These are phyloP conservation scores for Apiospora kogelbergensis DNA, from an alignment of 2,329 filamentous ascomycete species.

Conservation along the genomic window DNA sequence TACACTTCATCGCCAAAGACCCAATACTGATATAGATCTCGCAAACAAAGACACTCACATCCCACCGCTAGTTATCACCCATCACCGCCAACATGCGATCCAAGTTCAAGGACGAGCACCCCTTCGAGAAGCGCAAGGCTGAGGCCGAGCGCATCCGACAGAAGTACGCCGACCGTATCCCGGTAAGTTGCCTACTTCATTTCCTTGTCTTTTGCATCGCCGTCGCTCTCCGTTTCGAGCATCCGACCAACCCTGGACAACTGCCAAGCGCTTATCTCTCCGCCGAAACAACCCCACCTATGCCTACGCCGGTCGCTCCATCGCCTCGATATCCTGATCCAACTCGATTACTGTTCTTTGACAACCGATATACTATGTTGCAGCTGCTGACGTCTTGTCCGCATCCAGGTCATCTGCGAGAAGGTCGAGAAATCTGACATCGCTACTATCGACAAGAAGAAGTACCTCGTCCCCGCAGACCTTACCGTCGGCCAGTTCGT, in stretches of 20 bases:
- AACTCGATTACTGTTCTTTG: neutral
- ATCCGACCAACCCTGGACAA: neutral
- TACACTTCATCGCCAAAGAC: neutral
- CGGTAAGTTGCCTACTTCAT: constrained; percentile 62
- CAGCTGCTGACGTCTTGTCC: neutral
- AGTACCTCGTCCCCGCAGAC: constrained; percentile 96
- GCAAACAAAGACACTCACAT: neutral
- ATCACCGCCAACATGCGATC: constrained; percentile 74
- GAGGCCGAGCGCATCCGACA: constrained; percentile 99
- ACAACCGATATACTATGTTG: neutral
- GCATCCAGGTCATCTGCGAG: constrained; percentile 88
- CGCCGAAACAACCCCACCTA: neutral
- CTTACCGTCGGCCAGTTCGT: constrained; percentile 99
- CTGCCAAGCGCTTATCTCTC: neutral
- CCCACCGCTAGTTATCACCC: neutral
- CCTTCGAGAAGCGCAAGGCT: constrained; percentile 99
- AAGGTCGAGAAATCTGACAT: constrained; percentile 99
- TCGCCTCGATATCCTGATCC: constrained; percentile 6
- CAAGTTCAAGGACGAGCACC: constrained; percentile 99
- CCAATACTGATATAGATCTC: neutral
- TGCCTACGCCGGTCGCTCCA: neutral
- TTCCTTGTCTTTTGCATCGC: constrained; percentile 10
- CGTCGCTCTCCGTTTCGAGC: neutral
- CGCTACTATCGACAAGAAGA: constrained; percentile 99
- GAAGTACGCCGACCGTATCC: constrained; percentile 98